Percentiles rank a stretch among this genome's conserved stretches.
These are phyloP conservation scores for Lactarius sanguifluus DNA, from an alignment of 768 basidiomycete genomes.

Conservation along the genomic window DNA sequence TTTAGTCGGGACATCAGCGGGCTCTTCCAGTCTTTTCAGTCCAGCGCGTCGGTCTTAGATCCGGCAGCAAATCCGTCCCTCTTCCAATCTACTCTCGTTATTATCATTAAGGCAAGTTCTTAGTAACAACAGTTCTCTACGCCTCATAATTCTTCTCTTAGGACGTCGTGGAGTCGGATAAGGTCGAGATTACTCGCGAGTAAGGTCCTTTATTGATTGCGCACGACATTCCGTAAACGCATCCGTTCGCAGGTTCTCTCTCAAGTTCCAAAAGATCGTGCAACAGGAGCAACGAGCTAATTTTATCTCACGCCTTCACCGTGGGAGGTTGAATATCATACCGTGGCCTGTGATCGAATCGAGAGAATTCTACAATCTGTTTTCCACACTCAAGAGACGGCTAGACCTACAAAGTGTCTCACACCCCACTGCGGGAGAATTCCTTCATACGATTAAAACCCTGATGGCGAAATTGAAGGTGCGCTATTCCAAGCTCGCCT, in stretches of 20 bases:
- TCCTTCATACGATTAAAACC: conserved; percentile 57
- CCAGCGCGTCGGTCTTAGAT: conserved; percentile 56
- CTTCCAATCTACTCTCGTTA: conserved; percentile 57
- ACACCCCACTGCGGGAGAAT: conserved; percentile 52
- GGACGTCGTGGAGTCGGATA: conserved; percentile 66
- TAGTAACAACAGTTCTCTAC: not conserved
- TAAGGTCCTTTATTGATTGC: conserved; percentile 34
- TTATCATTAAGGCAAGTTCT: conserved; percentile 57
- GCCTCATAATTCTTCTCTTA: conserved; percentile 30
- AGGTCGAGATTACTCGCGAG: conserved; percentile 57
- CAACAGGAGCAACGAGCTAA: conserved; percentile 59
- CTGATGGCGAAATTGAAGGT: conserved; percentile 70
- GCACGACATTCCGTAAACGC: not conserved
- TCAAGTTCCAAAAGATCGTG: conserved; percentile 63
- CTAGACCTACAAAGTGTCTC: conserved; percentile 51
- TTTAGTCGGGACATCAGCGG: conserved; percentile 60
- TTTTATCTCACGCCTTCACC: conserved; percentile 60
- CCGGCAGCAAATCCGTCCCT: conserved; percentile 57
- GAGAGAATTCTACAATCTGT: conserved; percentile 56
- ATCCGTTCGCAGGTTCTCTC: conserved; percentile 45
- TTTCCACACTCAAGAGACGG: conserved; percentile 45
- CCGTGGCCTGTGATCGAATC: conserved; percentile 72
- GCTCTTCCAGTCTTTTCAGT: conserved; percentile 61
- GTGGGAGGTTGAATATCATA: conserved; percentile 54
- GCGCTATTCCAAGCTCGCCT: not conserved